Base-by-base conservation (phyloP, 768 basidiomycete species). In the Pleurotus djamor region DNA sequence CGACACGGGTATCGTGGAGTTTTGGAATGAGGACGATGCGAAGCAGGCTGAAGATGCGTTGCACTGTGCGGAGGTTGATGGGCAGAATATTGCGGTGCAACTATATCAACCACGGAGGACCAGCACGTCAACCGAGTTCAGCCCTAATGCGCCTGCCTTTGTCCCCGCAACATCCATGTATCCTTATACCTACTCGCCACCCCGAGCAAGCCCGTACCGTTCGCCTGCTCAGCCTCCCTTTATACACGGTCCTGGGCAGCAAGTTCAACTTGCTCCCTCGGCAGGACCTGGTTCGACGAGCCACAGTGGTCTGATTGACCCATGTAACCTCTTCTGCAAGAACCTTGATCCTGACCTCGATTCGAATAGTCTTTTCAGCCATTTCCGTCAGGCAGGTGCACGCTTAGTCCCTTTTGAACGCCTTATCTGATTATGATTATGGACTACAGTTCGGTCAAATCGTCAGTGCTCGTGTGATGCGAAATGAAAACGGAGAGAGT, bases 381-480 rank as follows among this genome's bases (percentile, higher is more conserved):
- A 91, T 71, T 96, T 96, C 75, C 86, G 89, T 61, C 80, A 83
- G 78, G 91, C 91, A 74, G 65, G 79, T 57, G 48, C 64, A n/a
- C 7, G 4, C 34, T 13, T 34, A 33, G 16, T 57, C 47, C 33
- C 55, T 60, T 61, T 61, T 62, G 66, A 12, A 71, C 3, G 3
- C 58, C 58, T 62, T 51, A 51, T 54, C 45, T 50, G 45, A 28
- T 28, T 28, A 41, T 50, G 45, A 28, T 28, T 28, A 41, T 52
- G 21, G 33, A 43, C 13, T 55, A 14, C 64, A 94, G 89, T 96
- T 87, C 70, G 94, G 94, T 43, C 86, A 89, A 74, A 94, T 96
- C 63, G 91, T 94, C 62, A 94, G 92, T 74, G 94, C 94, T 48
- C 88, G 94, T 60, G 93, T 96, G 44, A 95, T 96, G 94, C 85